Percentiles rank a stretch among this genome's conserved stretches.
Conservation (phyloP, 2,329 filamentous ascomycete species). For the Remersonia thermophila region DNA sequence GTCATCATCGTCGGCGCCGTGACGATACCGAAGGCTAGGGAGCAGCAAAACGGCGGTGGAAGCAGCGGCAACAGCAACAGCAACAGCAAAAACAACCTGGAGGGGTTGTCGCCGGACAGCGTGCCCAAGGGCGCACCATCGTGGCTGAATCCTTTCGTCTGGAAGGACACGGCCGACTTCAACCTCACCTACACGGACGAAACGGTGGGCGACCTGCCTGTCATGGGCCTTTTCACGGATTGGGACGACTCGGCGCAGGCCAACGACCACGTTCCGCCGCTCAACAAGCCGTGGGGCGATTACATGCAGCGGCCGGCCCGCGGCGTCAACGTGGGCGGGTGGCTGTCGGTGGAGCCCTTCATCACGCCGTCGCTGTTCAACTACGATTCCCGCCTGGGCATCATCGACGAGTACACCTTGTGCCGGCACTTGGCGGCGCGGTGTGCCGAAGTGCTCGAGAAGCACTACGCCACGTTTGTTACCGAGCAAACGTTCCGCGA, state of each 20-base stretch:
- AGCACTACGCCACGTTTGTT: slow-evolving; percentile 84
- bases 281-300: slow-evolving; percentile 62
- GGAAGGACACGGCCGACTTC: slow-evolving; percentile 82
- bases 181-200: slow-evolving; percentile 86
- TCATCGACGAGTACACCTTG: slow-evolving; percentile 85
- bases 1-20: slow-evolving; percentile 58
- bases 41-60: slow-evolving; percentile 12
- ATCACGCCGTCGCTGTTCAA: slow-evolving; percentile 88
- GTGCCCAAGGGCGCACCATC: slow-evolving; percentile 55
- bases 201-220: slow-evolving; percentile 71
- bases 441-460: slow-evolving; percentile 59
- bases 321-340: slow-evolving; percentile 87
- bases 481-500: slow-evolving; percentile 73
- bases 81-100: slow-evolving; percentile 32
- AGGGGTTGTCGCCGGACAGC: slow-evolving; percentile 39
- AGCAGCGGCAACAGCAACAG: slow-evolving; percentile 22
- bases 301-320: slow-evolving; percentile 72
- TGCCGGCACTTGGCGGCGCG: slow-evolving; percentile 56
- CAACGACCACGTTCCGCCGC: slow-evolving; percentile 66
- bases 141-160: slow-evolving; percentile 81
- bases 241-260: slow-evolving; percentile 77
- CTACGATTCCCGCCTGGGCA: slow-evolving; percentile 46
- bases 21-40: slow-evolving; percentile 46
- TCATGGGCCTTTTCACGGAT: slow-evolving; percentile 76
- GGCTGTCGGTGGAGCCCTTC: slow-evolving; percentile 88